Conservation (phyloP, 148 eudicot genomes). For the Silene latifolia region DNA sequence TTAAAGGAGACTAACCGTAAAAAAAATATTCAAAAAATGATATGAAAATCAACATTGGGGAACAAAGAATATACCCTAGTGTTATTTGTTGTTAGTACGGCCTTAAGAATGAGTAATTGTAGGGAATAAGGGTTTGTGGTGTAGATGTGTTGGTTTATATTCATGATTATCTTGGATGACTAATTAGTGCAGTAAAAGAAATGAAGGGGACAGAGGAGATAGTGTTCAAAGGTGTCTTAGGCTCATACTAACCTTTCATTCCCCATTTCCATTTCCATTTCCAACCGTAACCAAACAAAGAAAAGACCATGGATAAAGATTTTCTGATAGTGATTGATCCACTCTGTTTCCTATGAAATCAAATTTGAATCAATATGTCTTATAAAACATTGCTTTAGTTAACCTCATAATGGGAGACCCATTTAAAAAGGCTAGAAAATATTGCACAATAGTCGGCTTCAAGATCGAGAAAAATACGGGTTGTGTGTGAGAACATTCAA, state of each 20-base stretch:
- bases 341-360: conserved; percentile 7
- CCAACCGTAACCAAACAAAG: conserved; percentile 20
- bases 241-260: neutral
- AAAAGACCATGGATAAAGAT: conserved; percentile 25
- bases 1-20: too few species aligned
- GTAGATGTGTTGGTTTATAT: conserved; percentile 1
- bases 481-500: neutral
- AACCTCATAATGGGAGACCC: neutral
- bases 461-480: neutral
- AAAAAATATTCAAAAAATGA: too few species aligned
- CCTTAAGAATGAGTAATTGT: neutral
- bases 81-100: neutral
- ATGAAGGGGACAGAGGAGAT: conserved; percentile 10
- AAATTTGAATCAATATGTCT: conserved; percentile 3
- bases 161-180: conserved; percentile 17
- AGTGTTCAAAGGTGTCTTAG: conserved; percentile 12
- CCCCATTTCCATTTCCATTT: conserved; percentile 2
- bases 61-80: conserved; percentile 21
- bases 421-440: neutral
- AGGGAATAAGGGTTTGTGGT: conserved; percentile 5
- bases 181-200: conserved; percentile 14
- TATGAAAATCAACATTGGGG: conserved; percentile 12
- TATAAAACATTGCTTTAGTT: conserved; percentile 16
- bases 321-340: conserved; percentile 32
- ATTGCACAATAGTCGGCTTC: neutral